A percentile compares a stretch with the other conserved stretches of the same genome.
Conservation (phyloP, 164 flowering plant species). For the Liriodendron chinense region DNA sequence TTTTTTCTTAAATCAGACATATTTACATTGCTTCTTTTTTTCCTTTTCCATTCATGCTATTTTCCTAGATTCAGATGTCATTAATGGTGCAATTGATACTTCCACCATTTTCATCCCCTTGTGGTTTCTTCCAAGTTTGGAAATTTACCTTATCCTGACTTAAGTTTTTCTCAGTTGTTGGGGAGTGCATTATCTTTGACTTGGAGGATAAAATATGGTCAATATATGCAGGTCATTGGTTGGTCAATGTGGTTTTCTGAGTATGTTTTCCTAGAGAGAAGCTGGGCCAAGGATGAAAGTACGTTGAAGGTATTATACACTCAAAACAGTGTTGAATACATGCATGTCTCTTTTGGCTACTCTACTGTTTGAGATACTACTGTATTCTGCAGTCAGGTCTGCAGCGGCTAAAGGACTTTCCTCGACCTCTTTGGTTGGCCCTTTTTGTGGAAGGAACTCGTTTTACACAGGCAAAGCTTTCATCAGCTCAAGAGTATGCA, state of each 20-base stretch:
- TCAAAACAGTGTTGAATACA: neutral
- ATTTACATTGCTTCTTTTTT: too few relatives aligned
- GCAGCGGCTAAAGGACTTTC: constrained; percentile 68
- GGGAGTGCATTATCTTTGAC: too few relatives aligned
- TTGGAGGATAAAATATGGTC: neutral
- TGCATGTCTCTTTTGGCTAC: neutral
- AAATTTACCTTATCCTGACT: too few relatives aligned
- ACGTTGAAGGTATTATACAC: constrained; percentile 62
- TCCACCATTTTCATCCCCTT: too few relatives aligned
- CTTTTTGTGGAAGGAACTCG: constrained; percentile 99
- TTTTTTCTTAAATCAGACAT: too few relatives aligned
- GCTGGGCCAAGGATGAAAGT: constrained; percentile 91
- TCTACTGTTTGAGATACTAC: neutral
- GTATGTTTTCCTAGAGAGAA: constrained; percentile 89
- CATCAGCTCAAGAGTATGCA: constrained; percentile 97
- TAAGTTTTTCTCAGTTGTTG: too few relatives aligned
- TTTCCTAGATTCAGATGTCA: too few relatives aligned
- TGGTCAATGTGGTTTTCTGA: constrained; percentile 99
- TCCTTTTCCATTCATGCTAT: too few relatives aligned
- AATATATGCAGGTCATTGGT: constrained; percentile 69
- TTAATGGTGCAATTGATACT: too few relatives aligned
- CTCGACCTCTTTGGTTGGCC: constrained; percentile 92
- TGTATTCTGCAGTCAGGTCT: constrained; percentile 64
- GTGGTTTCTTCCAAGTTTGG: too few relatives aligned
- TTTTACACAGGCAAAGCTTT: constrained; percentile 84